Evolutionary conservation across 495 filamentous ascomycete species (phyloP).

Genomic region (Xylaria acuta): DNA sequence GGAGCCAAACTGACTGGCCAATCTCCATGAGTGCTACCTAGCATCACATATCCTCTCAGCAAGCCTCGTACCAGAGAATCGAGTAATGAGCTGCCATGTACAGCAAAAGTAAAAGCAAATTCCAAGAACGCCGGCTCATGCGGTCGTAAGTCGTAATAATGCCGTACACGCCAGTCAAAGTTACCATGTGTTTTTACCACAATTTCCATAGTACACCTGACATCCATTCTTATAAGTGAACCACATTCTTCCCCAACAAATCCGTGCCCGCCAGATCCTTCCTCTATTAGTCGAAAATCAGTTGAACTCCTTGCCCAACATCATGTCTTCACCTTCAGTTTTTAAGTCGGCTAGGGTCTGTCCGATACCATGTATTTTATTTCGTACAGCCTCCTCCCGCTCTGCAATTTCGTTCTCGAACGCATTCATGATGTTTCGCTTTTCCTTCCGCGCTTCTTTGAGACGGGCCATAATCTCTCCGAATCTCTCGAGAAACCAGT

Average conservation of each 20-base stretch:
- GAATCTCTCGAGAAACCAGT: constrained; percentile 78
- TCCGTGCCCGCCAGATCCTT: constrained; percentile 15
- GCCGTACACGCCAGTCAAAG: constrained; percentile 9
- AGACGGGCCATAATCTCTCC: constrained; percentile 66
- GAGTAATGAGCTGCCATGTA: neutral
- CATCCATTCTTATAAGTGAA: constrained; percentile 6
- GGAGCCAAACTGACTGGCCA: constrained; percentile 4
- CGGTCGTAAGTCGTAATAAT: constrained; percentile 28
- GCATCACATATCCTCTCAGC: neutral
- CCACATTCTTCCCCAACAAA: neutral
- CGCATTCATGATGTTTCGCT: constrained; percentile 65
- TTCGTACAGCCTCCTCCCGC: constrained; percentile 58
- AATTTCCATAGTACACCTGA: constrained; percentile 1
- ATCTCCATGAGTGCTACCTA: constrained; percentile 7
- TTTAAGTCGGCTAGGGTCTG: constrained; percentile 61
- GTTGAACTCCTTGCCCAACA: constrained; percentile 56
- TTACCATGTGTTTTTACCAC: constrained; percentile 13
- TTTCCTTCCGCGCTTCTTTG: constrained; percentile 66
- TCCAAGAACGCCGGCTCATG: constrained; percentile 26
- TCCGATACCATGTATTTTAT: constrained; percentile 60
- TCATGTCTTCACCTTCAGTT: constrained; percentile 63
- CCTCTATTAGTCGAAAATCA: constrained; percentile 26
- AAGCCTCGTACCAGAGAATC: neutral
- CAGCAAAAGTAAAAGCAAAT: constrained; percentile 10
- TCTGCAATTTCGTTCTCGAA: constrained; percentile 72